These are phyloP conservation scores for Moringa oleifera DNA, from an alignment of 345 rosid genomes.

Conservation along the genomic window DNA sequence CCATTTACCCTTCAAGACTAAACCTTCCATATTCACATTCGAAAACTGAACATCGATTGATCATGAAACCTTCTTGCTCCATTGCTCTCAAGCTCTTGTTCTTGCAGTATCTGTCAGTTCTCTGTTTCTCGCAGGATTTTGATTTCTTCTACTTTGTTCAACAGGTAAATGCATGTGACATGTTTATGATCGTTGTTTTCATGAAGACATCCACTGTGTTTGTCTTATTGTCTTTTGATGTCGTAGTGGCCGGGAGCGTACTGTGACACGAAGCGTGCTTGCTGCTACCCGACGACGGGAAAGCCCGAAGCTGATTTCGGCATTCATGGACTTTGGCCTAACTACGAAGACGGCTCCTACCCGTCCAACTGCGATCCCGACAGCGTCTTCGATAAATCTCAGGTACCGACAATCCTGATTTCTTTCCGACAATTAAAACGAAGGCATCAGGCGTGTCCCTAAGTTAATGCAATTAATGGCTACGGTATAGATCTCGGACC, in stretches of 20 bases:
- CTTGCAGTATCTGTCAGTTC: constrained; percentile 28
- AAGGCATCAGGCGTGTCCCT: too few relatives aligned
- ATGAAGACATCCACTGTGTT: not conserved
- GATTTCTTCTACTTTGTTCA: constrained; percentile 96
- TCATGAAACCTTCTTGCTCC: constrained; percentile 27
- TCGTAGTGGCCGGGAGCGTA: constrained; percentile 92
- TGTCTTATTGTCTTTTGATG: too few relatives aligned
- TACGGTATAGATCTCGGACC: constrained; percentile 46
- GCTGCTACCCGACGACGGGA: constrained; percentile 84
- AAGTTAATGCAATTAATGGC: too few relatives aligned
- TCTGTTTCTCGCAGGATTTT: constrained; percentile 53
- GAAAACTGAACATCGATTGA: too few relatives aligned
- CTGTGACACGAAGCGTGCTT: constrained; percentile 63
- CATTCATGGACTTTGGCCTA: constrained; percentile 96
- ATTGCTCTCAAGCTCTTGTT: constrained; percentile 28
- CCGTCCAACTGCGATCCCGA: constrained; percentile 76
- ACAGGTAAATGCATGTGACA: constrained; percentile 57
- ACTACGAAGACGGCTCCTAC: constrained; percentile 65
- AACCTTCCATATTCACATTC: too few relatives aligned
- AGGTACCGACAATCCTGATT: too few relatives aligned
- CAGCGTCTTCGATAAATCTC: constrained; percentile 38
- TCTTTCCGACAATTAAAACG: too few relatives aligned
- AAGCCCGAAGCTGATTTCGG: constrained; percentile 90
- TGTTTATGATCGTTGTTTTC: not conserved
- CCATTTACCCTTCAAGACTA: too few relatives aligned